Percentiles rank a stretch among this genome's conserved stretches.
phyloP scores from a whole-genome alignment of 768 basidiomycete species.

The Boletales sp. region DNA sequence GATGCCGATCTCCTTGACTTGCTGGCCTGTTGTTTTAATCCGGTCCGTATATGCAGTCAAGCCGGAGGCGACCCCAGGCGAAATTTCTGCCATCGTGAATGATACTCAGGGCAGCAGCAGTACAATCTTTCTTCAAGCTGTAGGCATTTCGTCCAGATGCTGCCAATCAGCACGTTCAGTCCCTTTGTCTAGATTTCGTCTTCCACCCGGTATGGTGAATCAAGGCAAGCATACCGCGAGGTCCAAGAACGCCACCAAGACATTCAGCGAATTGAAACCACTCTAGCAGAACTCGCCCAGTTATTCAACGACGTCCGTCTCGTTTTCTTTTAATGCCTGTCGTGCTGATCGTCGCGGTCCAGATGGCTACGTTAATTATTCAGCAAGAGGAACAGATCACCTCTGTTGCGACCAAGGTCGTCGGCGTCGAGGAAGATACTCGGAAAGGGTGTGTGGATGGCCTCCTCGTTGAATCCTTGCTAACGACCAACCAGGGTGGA shows the following conservation, averaged over 20 bases:
- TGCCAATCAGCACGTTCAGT: not conserved
- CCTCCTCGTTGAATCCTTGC: not conserved
- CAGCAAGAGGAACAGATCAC: conserved; percentile 78
- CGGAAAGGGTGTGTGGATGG: conserved; percentile 56
- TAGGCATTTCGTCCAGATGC: conserved; percentile 20
- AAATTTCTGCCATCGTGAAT: conserved; percentile 66
- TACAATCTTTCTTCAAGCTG: conserved; percentile 80
- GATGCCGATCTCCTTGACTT: conserved; percentile 7
- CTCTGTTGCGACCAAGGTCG: conserved; percentile 59
- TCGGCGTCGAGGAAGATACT: conserved; percentile 63
- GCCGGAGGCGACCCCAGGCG: conserved; percentile 80
- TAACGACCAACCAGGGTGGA: conserved; percentile 40
- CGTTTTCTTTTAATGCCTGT: not conserved
- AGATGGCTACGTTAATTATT: conserved; percentile 78
- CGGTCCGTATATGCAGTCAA: conserved; percentile 51
- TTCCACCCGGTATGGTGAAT: conserved; percentile 81
- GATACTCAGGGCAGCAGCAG: conserved; percentile 53
- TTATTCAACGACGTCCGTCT: conserved; percentile 74
- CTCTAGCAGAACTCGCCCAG: conserved; percentile 84
- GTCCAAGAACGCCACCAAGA: conserved; percentile 89
- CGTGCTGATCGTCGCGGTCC: conserved; percentile 1
- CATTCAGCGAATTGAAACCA: conserved; percentile 79
- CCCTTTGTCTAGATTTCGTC: conserved; percentile 51
- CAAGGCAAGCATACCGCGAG: conserved; percentile 78
- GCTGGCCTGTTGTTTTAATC: not conserved